phyloP scores from a whole-genome alignment of 257 asterid species.

The Solanum chilense region DNA sequence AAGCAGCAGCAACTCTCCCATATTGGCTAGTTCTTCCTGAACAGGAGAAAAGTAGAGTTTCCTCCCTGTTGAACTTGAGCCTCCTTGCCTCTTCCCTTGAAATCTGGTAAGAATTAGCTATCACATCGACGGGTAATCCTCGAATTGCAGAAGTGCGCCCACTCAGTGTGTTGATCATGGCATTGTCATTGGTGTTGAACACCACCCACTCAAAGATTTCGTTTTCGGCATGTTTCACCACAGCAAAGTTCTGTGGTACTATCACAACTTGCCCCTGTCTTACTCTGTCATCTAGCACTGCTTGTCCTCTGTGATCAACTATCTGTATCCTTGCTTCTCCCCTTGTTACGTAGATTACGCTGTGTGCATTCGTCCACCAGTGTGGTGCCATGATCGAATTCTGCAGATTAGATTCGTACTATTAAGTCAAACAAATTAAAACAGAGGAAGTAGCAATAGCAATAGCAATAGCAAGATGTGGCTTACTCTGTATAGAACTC shows the following conservation, averaged over 20 bases:
- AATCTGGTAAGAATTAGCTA: slow-evolving; percentile 34
- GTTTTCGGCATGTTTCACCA: slow-evolving; percentile 47
- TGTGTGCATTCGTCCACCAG: slow-evolving; percentile 58
- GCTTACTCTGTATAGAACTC: slow-evolving; percentile 39
- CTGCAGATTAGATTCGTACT: slow-evolving; percentile 13
- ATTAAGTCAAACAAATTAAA: neutral
- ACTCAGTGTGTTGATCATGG: slow-evolving; percentile 52
- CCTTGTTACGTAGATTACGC: slow-evolving; percentile 30
- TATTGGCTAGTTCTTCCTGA: neutral
- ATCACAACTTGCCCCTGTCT: slow-evolving; percentile 43
- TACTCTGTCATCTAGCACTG: slow-evolving; percentile 40
- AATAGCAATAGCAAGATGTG: neutral
- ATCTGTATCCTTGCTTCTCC: slow-evolving; percentile 44
- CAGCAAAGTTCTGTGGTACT: slow-evolving; percentile 59
- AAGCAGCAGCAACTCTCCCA: neutral
- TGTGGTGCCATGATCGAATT: slow-evolving; percentile 56
- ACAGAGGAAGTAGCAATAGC: neutral
- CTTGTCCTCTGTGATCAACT: slow-evolving; percentile 54
- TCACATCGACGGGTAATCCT: slow-evolving; percentile 43
- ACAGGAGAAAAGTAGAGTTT: neutral
- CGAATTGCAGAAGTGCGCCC: slow-evolving; percentile 62
- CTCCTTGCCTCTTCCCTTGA: slow-evolving; percentile 45
- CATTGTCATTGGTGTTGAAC: slow-evolving; percentile 59
- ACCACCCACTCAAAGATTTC: slow-evolving; percentile 57
- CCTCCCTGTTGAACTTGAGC: slow-evolving; percentile 37